These are phyloP conservation scores for Colletotrichum euphorbiae DNA, from an alignment of 2,329 filamentous ascomycete species.

Conservation along the genomic window DNA sequence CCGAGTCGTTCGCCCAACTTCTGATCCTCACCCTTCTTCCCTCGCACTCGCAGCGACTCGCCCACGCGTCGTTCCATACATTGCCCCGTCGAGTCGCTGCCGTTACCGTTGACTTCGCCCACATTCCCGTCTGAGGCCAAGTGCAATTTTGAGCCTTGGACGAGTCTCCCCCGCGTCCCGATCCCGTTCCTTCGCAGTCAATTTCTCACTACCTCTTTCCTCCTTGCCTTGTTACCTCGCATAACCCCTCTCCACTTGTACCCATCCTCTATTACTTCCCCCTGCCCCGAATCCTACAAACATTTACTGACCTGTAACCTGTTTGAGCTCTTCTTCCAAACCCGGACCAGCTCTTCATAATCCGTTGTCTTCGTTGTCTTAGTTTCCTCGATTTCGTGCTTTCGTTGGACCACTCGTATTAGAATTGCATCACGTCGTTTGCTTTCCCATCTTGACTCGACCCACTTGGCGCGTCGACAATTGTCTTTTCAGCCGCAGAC, in stretches of 20 bases:
- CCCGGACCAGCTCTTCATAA: not conserved
- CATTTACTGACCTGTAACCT: constrained; percentile 32
- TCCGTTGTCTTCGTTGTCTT: not conserved
- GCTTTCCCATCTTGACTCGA: constrained; percentile 23
- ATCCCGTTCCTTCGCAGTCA: constrained; percentile 2
- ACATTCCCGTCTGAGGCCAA: not conserved
- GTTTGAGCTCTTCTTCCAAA: constrained; percentile 14
- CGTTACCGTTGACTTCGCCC: constrained; percentile 15
- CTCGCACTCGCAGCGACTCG: not conserved
- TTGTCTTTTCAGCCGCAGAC: constrained; percentile 2
- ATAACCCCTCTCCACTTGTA: constrained; percentile 32
- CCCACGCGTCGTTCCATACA: constrained; percentile 19
- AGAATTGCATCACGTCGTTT: constrained; percentile 14
- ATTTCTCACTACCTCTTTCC: constrained; percentile 37
- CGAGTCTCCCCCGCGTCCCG: constrained; percentile 4
- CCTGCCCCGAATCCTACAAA: constrained; percentile 19
- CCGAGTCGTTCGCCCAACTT: not conserved
- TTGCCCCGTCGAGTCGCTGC: not conserved
- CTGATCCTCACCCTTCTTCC: not conserved
- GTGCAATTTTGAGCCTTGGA: constrained; percentile 12
- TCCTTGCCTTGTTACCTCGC: constrained; percentile 29
- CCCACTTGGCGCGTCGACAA: constrained; percentile 27
- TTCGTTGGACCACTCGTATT: not conserved
- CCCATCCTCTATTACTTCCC: constrained; percentile 21
- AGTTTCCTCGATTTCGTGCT: not conserved